These are phyloP conservation scores for Alopecurus myosuroides DNA, from an alignment of 176 grass and related monocot genomes.

Conservation along the genomic window DNA sequence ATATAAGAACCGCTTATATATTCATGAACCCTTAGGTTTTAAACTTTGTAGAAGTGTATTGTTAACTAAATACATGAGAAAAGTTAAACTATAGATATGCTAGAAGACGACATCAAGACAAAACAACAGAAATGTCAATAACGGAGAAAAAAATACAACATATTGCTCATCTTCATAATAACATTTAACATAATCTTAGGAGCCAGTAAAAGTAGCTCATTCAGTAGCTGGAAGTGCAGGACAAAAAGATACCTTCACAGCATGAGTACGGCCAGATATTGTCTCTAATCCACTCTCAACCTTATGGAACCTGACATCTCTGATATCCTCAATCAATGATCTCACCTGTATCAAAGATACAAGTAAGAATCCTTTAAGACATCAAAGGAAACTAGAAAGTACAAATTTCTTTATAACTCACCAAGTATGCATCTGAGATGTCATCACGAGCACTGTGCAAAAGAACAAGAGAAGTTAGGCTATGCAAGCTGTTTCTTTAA, in stretches of 20 bases:
- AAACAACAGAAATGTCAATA: background rate
- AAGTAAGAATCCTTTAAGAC: background rate
- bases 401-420: constrained; percentile 33
- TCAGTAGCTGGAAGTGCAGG: background rate
- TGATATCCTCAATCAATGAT: constrained; percentile 95
- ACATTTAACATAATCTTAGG: background rate
- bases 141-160: background rate
- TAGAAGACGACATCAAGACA: background rate
- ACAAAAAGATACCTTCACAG: constrained; percentile 67
- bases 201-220: background rate
- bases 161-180: background rate
- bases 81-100: background rate
- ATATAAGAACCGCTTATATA: background rate
- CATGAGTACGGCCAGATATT: constrained; percentile 92
- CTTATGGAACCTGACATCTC: constrained; percentile 98
- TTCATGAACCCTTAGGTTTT: background rate
- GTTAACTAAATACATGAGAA: background rate
- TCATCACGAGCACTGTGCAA: constrained; percentile 75
- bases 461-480: background rate
- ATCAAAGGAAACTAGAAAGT: background rate
- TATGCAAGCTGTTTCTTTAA: background rate
- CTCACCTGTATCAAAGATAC: constrained; percentile 51
- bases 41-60: background rate
- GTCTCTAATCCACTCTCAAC: constrained; percentile 87
- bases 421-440: constrained; percentile 86